These are phyloP conservation scores for Zygosaccharomyces sapae DNA, from an alignment of 1,139 yeast genomes.

Conservation along the genomic window DNA sequence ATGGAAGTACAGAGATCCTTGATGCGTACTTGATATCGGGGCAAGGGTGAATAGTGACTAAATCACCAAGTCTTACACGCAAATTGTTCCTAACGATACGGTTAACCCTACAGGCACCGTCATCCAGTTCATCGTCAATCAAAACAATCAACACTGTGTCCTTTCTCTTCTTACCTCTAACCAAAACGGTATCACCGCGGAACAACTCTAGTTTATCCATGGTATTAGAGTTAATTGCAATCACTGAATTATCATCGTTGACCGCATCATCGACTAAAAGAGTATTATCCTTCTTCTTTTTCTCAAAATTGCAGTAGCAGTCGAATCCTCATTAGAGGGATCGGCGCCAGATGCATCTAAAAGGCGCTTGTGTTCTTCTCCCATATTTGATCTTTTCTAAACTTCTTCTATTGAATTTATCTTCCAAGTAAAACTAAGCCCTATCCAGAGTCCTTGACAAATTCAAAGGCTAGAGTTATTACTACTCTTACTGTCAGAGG, in stretches of 20 bases:
- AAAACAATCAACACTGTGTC: conserved; percentile 96
- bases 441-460: background rate
- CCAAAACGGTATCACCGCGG: conserved; percentile 96
- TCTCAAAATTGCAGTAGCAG: conserved; percentile 96
- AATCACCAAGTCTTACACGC: conserved; percentile 90
- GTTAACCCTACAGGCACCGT: conserved; percentile 90
- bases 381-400: conserved; percentile 24
- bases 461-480: background rate
- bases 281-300: conserved; percentile 95
- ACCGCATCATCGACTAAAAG: conserved; percentile 94
- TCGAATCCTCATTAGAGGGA: conserved; percentile 62
- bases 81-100: conserved; percentile 94
- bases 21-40: conserved; percentile 96
- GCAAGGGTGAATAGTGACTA: conserved; percentile 87
- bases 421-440: conserved; percentile 2
- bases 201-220: conserved; percentile 93
- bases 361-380: conserved; percentile 40
- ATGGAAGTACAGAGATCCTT: conserved; percentile 92
- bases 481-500: background rate
- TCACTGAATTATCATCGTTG: conserved; percentile 94
- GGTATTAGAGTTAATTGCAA: conserved; percentile 90
- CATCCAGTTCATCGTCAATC: conserved; percentile 95
- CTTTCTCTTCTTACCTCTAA: conserved; percentile 96
- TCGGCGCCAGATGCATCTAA: conserved; percentile 56
- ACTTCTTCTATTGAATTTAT: conserved; percentile 1